phyloP scores from a whole-genome alignment of 2,329 filamentous ascomycete species.

The Didymella keratinophila region DNA sequence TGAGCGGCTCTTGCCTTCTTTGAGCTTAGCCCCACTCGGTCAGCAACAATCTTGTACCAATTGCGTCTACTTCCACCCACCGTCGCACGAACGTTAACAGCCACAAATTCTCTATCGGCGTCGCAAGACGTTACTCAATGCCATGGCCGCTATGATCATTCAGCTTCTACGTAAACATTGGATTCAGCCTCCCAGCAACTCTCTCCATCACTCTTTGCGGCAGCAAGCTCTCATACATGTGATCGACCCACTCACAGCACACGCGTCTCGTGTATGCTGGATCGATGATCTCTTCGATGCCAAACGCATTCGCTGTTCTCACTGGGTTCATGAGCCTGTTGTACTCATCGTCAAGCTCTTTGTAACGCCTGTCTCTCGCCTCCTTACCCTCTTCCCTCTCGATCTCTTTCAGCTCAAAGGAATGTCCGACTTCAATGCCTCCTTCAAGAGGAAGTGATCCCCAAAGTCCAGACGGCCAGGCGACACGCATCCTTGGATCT shows the following conservation, averaged over 20 bases:
- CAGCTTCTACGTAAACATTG: slow-evolving; percentile 20
- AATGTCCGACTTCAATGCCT: slow-evolving; percentile 70
- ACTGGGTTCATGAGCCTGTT: slow-evolving; percentile 70
- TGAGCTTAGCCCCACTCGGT: no score
- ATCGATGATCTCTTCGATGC: slow-evolving; percentile 71
- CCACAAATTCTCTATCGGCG: no score
- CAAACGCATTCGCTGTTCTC: slow-evolving; percentile 69
- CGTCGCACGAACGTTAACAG: no score
- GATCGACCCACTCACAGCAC: slow-evolving; percentile 62
- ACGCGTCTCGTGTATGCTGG: slow-evolving; percentile 65
- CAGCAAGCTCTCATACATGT: slow-evolving; percentile 64
- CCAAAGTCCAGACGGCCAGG: slow-evolving; percentile 71
- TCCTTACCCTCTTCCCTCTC: slow-evolving; percentile 61
- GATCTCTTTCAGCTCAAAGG: slow-evolving; percentile 64
- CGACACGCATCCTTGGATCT: slow-evolving; percentile 67
- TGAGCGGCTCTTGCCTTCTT: not conserved
- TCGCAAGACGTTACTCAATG: no score
- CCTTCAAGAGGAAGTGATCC: slow-evolving; percentile 69
- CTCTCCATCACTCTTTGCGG: slow-evolving; percentile 58
- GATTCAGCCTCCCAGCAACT: slow-evolving; percentile 48
- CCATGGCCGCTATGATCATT: not conserved
- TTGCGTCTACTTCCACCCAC: no score
- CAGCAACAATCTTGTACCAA: no score
- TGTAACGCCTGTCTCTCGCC: slow-evolving; percentile 59
- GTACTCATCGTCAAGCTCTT: slow-evolving; percentile 67